A percentile compares a stretch with the other conserved stretches of the same genome.
phyloP scores from a whole-genome alignment of 345 rosid species.

The Eucalyptus cloeziana region DNA sequence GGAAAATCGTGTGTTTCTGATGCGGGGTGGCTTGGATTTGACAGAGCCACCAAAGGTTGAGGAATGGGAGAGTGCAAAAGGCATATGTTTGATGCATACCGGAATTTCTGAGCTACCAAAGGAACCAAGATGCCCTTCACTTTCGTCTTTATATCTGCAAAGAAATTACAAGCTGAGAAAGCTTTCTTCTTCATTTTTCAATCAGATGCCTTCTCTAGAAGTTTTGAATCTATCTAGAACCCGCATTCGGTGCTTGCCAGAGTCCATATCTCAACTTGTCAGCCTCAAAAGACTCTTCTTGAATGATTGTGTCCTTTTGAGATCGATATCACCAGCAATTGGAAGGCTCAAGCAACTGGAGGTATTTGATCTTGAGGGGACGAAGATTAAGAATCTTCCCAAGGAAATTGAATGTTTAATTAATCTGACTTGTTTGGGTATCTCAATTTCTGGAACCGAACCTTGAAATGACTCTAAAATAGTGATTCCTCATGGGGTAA shows the following conservation, averaged over 20 bases:
- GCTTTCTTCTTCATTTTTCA: constrained; percentile 6
- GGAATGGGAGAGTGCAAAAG: constrained; percentile 3
- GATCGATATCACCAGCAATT: not conserved
- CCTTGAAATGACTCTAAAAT: not conserved
- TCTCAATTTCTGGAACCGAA: not conserved
- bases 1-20: not conserved
- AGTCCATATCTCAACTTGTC: constrained; percentile 4
- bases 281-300: constrained; percentile 3
- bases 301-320: not conserved
- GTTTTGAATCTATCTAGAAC: constrained; percentile 11
- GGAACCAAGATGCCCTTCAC: not conserved
- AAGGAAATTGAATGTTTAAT: not conserved
- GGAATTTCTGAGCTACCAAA: not conserved
- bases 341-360: constrained; percentile 8
- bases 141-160: not conserved
- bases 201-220: constrained; percentile 1
- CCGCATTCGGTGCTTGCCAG: constrained; percentile 9
- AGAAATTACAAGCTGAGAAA: constrained; percentile 2
- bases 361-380: constrained; percentile 19
- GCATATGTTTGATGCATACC: constrained; percentile 1
- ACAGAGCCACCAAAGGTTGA: not conserved
- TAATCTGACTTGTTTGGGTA: not conserved
- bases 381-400: constrained; percentile 7
- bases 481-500: not conserved
- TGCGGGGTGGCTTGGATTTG: not conserved